These are phyloP conservation scores for Debaryomyces sp. DNA, from an alignment of 1,139 yeast genomes.

Conservation along the genomic window DNA sequence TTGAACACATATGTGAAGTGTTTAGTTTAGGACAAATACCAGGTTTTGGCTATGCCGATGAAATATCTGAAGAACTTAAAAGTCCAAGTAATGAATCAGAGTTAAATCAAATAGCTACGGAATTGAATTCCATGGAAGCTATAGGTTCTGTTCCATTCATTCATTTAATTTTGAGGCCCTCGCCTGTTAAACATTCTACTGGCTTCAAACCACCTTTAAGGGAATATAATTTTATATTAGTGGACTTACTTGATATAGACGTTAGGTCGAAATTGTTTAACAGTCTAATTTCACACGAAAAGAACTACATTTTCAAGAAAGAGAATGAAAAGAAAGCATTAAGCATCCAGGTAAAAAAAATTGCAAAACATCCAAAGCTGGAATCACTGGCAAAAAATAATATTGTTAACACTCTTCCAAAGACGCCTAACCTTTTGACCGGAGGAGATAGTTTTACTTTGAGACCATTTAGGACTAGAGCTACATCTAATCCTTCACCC, in stretches of 20 bases:
- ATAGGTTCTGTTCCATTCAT: conserved; percentile 46
- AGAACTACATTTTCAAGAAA: conserved; percentile 29
- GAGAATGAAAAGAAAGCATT: conserved; percentile 31
- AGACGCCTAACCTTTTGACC: conserved; percentile 24
- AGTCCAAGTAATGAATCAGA: conserved; percentile 14
- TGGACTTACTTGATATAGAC: conserved; percentile 31
- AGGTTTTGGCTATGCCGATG: conserved; percentile 35
- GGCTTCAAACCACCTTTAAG: conserved; percentile 48
- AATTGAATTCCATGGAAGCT: conserved; percentile 39
- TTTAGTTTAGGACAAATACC: conserved; percentile 29
- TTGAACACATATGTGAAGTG: conserved; percentile 37
- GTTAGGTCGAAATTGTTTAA: conserved; percentile 28
- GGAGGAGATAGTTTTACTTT: conserved; percentile 37
- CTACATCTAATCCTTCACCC: conserved; percentile 48
- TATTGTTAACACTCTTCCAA: conserved; percentile 15
- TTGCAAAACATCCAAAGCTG: conserved; percentile 3
- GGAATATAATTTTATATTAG: conserved; percentile 28
- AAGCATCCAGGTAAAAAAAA: conserved; percentile 2
- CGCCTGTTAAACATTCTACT: conserved; percentile 34
- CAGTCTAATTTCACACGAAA: conserved; percentile 34
- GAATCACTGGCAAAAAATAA: conserved; percentile 2
- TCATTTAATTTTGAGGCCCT: conserved; percentile 47
- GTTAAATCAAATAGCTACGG: conserved; percentile 15
- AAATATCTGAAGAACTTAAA: conserved; percentile 21
- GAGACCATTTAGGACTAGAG: conserved; percentile 46